Evolutionary conservation across 805 yeast genomes (phyloP).

Genomic region (Candida pseudoglaebosa): DNA sequence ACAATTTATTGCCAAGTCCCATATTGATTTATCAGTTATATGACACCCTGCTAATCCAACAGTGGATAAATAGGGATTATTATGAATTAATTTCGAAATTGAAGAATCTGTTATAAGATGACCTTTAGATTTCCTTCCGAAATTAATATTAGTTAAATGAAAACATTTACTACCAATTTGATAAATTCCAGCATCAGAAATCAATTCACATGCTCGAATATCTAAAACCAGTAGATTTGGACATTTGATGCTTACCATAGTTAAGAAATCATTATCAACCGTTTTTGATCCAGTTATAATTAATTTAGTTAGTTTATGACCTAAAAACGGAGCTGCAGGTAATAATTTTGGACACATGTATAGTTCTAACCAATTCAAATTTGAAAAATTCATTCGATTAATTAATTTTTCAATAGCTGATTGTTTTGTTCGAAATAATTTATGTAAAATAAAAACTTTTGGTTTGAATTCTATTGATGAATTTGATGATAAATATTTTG

Average conservation of each 20-base stretch:
- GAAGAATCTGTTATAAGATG: conserved; percentile 68
- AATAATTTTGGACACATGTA: conserved; percentile 74
- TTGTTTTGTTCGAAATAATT: conserved; percentile 54
- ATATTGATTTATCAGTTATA: conserved; percentile 69
- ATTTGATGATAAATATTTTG: conserved; percentile 15
- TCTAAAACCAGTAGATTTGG: conserved; percentile 65
- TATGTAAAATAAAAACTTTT: conserved; percentile 60
- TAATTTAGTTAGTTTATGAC: conserved; percentile 35
- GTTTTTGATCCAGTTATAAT: conserved; percentile 69
- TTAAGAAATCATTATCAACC: conserved; percentile 58
- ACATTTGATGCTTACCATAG: conserved; percentile 48
- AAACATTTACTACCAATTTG: conserved; percentile 61
- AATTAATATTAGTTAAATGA: conserved; percentile 56
- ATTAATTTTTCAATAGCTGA: conserved; percentile 48
- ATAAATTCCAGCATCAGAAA: conserved; percentile 72
- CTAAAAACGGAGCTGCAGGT: conserved; percentile 43
- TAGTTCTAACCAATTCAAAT: conserved; percentile 67
- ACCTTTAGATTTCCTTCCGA: conserved; percentile 75
- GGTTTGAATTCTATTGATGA: conserved; percentile 25
- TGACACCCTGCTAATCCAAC: conserved; percentile 88
- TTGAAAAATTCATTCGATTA: conserved; percentile 37
- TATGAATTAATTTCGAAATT: conserved; percentile 51
- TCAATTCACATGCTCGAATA: conserved; percentile 75
- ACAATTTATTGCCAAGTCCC: conserved; percentile 66
- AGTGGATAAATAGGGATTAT: conserved; percentile 54